Conservation (phyloP, 2,329 filamentous ascomycete genomes). For the Hymenoscyphus repandus region DNA sequence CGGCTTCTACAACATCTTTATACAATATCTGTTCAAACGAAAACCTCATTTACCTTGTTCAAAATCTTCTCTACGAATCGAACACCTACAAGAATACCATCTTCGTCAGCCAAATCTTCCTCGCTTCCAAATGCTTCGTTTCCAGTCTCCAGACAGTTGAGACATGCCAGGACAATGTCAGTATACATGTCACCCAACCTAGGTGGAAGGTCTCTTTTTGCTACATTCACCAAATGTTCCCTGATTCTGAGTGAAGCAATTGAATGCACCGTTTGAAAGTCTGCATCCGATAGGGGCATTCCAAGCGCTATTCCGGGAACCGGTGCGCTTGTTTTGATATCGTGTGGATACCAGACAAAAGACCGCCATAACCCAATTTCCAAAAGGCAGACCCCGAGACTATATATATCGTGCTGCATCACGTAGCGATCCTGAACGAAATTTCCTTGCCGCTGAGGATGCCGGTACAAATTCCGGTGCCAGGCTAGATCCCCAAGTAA, state of each 20-base stretch:
- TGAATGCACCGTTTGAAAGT: not conserved
- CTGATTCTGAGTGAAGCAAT: constrained; percentile 6
- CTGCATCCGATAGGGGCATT: not conserved
- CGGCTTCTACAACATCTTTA: not conserved
- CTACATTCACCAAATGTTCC: constrained; percentile 11
- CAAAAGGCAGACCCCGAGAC: constrained; percentile 16
- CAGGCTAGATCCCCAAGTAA: constrained; percentile 11
- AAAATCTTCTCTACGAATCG: constrained; percentile 21
- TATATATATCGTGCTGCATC: constrained; percentile 25
- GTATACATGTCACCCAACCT: not conserved
- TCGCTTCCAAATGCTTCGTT: constrained; percentile 16
- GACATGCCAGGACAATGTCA: constrained; percentile 5
- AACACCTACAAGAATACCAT: constrained; percentile 20
- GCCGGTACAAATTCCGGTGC: constrained; percentile 19
- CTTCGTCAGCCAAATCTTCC: constrained; percentile 12
- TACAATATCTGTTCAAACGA: not conserved
- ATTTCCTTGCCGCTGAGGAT: constrained; percentile 17
- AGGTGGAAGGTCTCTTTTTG: not conserved
- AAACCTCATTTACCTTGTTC: too few species aligned
- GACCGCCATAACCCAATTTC: constrained; percentile 19
- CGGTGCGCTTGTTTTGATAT: not conserved
- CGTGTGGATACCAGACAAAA: constrained; percentile 7
- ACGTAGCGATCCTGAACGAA: constrained; percentile 12
- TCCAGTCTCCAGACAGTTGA: constrained; percentile 18
- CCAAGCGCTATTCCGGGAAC: not conserved